Evolutionary conservation across 768 basidiomycete species (phyloP), one percentile per base, ranked within the genome.

Genomic region (Neoboletus brunneissimus): DNA sequence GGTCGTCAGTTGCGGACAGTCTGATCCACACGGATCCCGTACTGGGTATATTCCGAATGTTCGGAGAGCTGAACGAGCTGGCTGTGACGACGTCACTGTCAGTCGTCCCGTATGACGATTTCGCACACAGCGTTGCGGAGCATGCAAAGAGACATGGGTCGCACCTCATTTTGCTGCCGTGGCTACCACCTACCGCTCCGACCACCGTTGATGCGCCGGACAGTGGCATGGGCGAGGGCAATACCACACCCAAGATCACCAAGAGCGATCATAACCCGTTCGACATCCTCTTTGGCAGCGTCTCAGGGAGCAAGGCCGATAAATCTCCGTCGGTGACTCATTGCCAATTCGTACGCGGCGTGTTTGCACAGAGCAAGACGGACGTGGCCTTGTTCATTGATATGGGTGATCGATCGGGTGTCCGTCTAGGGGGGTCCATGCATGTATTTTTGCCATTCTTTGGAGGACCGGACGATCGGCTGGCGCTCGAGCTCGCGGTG

Each of bases 391-490:
- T 98, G 11, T 93, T 88, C 65, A 81, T 98, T 46, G 93, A 97
- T 64, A 79, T 82, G 45, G 79, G 79, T 37, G 73, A 76, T 51
- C 63, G 61, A 10, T 50, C 65, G 32, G 61, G 65, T 0, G 56
- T 60, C 42, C 62, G 47, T 22, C 2, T 54, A 27, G 69, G 70
- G 45, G 73, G 73, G 40, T 70, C 64, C 10, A 80, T 85, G 64
- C 89, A 92, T 66, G 62, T 98, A 15, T 89, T 93, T 73, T 65
- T 97, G 13, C 90, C 93, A 0, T 98, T 98, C 81, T 90, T 93
- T 68, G 96, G 96, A 23, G 96, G 96, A 0, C 89, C 93, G 0
- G 96, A 98, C 69, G 95, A 97, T 67, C 80, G 96, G 3, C 77
- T 94, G 18, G 91, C 93, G 0, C 74, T 98, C 35, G 84, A 89